Evolutionary conservation across 805 yeast species (phyloP).

Genomic region (Suhomyces pyralidae): DNA sequence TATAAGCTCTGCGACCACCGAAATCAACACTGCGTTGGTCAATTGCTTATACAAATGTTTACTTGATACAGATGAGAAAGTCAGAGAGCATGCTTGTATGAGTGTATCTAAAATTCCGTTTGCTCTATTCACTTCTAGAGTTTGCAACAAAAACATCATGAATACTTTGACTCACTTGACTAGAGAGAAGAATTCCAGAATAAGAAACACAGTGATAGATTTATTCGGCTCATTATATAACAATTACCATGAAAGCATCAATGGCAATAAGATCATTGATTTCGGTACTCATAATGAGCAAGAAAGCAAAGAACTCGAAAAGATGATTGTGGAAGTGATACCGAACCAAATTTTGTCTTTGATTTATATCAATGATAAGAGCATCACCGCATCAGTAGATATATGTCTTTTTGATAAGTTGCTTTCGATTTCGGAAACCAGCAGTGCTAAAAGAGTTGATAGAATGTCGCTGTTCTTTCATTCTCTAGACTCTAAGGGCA

Average conservation of each 20-base stretch:
- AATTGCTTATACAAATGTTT: conserved; percentile 65
- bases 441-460: conserved; percentile 45
- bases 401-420: conserved; percentile 54
- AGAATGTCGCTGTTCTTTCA: conserved; percentile 51
- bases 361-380: conserved; percentile 68
- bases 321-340: conserved; percentile 42
- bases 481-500: conserved; percentile 54
- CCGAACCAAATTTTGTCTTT: conserved; percentile 66
- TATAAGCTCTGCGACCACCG: conserved; percentile 47
- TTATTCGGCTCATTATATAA: conserved; percentile 57
- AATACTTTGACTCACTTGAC: conserved; percentile 57
- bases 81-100: conserved; percentile 59
- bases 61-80: conserved; percentile 71
- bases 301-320: conserved; percentile 25
- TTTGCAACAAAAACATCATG: conserved; percentile 49
- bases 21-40: conserved; percentile 37
- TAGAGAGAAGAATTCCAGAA: conserved; percentile 66
- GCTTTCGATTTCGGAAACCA: conserved; percentile 49
- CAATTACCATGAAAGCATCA: conserved; percentile 30
- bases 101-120: conserved; percentile 49
- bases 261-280: conserved; percentile 19
- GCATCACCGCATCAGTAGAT: conserved; percentile 67
- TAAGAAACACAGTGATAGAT: conserved; percentile 57
- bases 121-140: conserved; percentile 43
- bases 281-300: conserved; percentile 26